These are phyloP conservation scores for Diaporthe vexans DNA, from an alignment of 2,329 filamentous ascomycete genomes.

Conservation along the genomic window DNA sequence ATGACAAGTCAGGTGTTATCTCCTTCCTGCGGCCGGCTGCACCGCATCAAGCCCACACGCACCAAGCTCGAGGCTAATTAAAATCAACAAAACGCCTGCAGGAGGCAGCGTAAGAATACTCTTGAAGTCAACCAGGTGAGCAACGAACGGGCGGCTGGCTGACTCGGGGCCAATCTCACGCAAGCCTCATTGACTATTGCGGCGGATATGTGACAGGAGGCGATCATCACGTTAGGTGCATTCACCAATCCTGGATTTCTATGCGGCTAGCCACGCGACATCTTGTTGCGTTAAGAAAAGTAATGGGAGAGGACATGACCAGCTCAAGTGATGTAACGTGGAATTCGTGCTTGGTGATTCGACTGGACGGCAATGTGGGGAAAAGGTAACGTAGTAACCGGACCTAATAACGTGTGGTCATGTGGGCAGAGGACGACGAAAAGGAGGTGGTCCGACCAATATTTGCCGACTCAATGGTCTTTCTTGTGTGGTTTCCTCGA, in stretches of 20 bases:
- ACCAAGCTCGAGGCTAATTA: not conserved
- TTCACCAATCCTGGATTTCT: not conserved
- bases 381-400: slow-evolving; percentile 26
- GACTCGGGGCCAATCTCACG: not conserved
- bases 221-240: too few relatives aligned
- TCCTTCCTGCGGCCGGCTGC: not conserved
- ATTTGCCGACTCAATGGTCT: not conserved
- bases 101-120: too few relatives aligned
- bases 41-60: not conserved
- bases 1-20: slow-evolving; percentile 3
- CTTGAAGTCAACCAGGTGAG: too few relatives aligned
- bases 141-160: not conserved
- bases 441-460: slow-evolving; percentile 4
- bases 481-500: not conserved
- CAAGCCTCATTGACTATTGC: not conserved
- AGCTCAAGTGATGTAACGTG: slow-evolving; percentile 21
- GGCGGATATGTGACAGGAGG: not conserved
- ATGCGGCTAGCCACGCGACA: slow-evolving; percentile 8
- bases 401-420: not conserved
- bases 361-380: slow-evolving; percentile 10
- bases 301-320: slow-evolving; percentile 16
- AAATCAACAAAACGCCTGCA: not conserved
- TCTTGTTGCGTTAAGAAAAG: not conserved
- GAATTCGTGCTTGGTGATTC: not conserved
- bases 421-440: not conserved